Percentiles rank a stretch among this genome's conserved stretches.
Conservation (phyloP, 768 basidiomycete species). For the Leucosporidium creatinivorum region DNA sequence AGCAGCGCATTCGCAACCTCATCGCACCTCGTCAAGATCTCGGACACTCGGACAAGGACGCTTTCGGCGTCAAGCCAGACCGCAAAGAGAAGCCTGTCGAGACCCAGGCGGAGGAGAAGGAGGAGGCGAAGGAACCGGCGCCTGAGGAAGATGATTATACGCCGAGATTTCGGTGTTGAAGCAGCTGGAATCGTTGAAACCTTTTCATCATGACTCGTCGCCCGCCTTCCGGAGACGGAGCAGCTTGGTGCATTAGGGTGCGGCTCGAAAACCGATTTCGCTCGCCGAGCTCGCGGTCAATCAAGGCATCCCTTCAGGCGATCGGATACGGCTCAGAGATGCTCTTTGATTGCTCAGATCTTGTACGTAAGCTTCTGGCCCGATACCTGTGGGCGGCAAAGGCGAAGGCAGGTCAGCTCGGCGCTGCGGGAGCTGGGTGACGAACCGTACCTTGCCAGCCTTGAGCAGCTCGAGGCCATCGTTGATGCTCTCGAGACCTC, state of each 20-base stretch:
- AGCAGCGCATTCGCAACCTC: slow-evolving; percentile 43
- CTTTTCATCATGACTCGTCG: too few species aligned
- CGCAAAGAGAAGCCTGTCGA: not conserved
- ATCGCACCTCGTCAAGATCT: slow-evolving; percentile 41
- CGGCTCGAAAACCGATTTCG: too few species aligned
- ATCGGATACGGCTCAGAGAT: too few species aligned
- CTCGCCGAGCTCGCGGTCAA: too few species aligned
- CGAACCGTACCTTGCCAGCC: slow-evolving; percentile 25
- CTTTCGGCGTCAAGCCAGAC: not conserved
- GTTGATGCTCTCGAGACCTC: slow-evolving; percentile 20
- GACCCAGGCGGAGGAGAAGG: not conserved
- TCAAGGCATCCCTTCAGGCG: too few species aligned
- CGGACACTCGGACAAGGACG: slow-evolving; percentile 42
- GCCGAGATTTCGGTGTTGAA: slow-evolving; percentile 10
- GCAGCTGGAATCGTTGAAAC: too few species aligned
- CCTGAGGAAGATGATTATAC: slow-evolving; percentile 5
- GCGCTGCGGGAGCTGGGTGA: too few species aligned
- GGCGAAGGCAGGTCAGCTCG: not conserved
- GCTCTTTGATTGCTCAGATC: not conserved
- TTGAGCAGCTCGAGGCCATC: slow-evolving; percentile 28
- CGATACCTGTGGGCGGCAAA: not conserved
- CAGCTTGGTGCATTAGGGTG: too few species aligned
- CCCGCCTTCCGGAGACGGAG: too few species aligned
- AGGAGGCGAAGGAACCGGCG: not conserved
- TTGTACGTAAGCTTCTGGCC: slow-evolving; percentile 12